Evolutionary conservation across 2,329 filamentous ascomycete genomes (phyloP), one percentile per base, ranked within the genome.

Genomic region (Tolypocladium album): DNA sequence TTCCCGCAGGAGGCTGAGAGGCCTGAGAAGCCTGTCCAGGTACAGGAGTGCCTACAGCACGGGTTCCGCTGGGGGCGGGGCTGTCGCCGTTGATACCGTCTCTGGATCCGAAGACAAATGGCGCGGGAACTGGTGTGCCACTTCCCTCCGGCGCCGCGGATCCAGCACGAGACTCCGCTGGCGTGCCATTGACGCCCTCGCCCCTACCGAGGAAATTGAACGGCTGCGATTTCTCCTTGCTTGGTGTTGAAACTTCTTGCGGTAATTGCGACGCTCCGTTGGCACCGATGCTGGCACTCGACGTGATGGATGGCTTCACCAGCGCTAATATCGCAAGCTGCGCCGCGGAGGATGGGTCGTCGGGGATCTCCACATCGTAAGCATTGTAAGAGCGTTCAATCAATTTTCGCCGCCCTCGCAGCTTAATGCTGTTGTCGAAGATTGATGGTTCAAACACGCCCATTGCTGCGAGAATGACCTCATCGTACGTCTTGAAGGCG

Each of bases 401-500:
- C 27, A 97, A 79, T 68, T 88, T 92, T 64, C 91, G 85, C 57
- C 93, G 86, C 50, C 90, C 88, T 24, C 81, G 78, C 13, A 97
- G 82, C 77, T 99, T 99, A 42, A 82, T 76, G 36, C 82, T 85
- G 67, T 92, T 88, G 70, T 96, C 90, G 66, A 97, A 96, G 59
- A 97, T 88, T 2, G 83, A 78, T 0, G 94, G 93, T 62, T 93
- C 89, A 72, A 95, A 97, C 68, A 92, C 89, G n/a, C 92, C 92
- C 88, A 96, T 91, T 1, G 92, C 89, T 0, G 94, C 89, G n/a
- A 99, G 81, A 66, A 96, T 90, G 27, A 95, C 89, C 73, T 97
- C 94, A 66, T 99, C 94, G 69, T 97, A 99, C 0, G 90, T 92
- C 79, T 97, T 97, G 81, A 97, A 97, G 47, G 87, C 85, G 74